Base-by-base conservation (phyloP, 2,329 filamentous ascomycete genomes). In the Alternaria solani region DNA sequence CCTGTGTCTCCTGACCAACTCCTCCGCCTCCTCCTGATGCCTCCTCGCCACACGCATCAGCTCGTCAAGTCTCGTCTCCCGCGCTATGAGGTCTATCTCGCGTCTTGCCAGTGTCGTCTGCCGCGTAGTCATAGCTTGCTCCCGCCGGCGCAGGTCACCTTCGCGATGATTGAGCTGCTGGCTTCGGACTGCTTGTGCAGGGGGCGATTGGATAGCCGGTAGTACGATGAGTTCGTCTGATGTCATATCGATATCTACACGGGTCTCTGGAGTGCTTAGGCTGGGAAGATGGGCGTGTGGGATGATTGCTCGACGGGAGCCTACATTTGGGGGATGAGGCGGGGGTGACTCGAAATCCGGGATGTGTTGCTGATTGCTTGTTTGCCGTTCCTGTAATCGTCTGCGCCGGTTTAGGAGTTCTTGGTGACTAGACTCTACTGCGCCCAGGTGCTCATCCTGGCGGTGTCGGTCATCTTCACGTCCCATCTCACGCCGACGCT, bases 21-120 rank as follows among this genome's bases (percentile, higher is more conserved):
- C 41, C n/a, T 59, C 43, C 25, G 62, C 1, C 56, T 63, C 60
- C 2, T 39, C n/a, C 30, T 52, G 18, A 5, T 66, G 64, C 32
- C 42, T 44, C 52, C 1, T 48, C 39, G 56, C 14, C 8, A 5
- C 6, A 3, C 12, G n/a, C 39, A 60, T 43, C 12, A 30, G 26
- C 16, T 51, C 41, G 6, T 36, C 18, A 16, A 14, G 16, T 6
- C 16, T 47, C 12, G 25, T 30, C 56, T 52, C 46, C 12, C 46
- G n/a, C 25, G 36, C n/a, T 14, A 5, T 1, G 23, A 49, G 2
- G 23, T 16, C 28, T n/a, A 9, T 28, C 16, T 62, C 51, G 4
- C 32, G 48, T 42, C 51, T 49, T 5, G 25, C 11, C 26, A 58
- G 4, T 14, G 20, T 25, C 12, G 16, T 38, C 0, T 58, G 38